These are phyloP conservation scores for Penicillium sp. DNA, from an alignment of 2,329 filamentous ascomycete genomes.

Conservation along the genomic window DNA sequence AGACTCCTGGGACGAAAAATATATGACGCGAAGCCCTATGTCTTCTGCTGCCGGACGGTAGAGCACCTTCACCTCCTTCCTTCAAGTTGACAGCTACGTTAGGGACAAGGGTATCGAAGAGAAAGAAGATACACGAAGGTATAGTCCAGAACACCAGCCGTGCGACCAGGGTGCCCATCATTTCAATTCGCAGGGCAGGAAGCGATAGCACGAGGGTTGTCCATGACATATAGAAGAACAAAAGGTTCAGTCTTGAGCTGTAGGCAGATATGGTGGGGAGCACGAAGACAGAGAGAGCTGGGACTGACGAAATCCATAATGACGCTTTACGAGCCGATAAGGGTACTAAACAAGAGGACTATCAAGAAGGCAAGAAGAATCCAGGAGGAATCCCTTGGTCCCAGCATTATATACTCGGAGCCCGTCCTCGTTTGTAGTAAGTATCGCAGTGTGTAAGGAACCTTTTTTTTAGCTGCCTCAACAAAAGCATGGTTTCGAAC, in stretches of 20 bases:
- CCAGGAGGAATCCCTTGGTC: neutral
- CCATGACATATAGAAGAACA: constrained; percentile 94
- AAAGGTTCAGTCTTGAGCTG: constrained; percentile 78
- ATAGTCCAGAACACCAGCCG: constrained; percentile 73
- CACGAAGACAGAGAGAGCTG: constrained; percentile 35
- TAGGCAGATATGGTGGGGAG: constrained; percentile 62
- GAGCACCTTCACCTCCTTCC: constrained; percentile 60
- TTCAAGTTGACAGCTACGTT: constrained; percentile 73
- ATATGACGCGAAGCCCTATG: constrained; percentile 47
- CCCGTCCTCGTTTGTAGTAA: neutral
- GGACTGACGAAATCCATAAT: constrained; percentile 56
- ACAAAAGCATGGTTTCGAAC: neutral
- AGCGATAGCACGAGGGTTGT: constrained; percentile 80
- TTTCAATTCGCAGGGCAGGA: constrained; percentile 73
- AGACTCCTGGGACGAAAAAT: constrained; percentile 58
- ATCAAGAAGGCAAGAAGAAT: neutral
- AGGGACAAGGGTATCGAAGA: constrained; percentile 74
- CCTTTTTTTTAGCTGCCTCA: neutral
- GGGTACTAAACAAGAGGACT: neutral
- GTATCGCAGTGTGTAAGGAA: neutral
- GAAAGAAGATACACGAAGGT: constrained; percentile 73
- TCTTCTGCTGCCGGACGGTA: constrained; percentile 50
- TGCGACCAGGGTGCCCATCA: constrained; percentile 71
- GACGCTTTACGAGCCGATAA: neutral
- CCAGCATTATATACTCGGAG: neutral